These are phyloP conservation scores for Didymella sp. DNA, from an alignment of 2,329 filamentous ascomycete species.

Conservation along the genomic window DNA sequence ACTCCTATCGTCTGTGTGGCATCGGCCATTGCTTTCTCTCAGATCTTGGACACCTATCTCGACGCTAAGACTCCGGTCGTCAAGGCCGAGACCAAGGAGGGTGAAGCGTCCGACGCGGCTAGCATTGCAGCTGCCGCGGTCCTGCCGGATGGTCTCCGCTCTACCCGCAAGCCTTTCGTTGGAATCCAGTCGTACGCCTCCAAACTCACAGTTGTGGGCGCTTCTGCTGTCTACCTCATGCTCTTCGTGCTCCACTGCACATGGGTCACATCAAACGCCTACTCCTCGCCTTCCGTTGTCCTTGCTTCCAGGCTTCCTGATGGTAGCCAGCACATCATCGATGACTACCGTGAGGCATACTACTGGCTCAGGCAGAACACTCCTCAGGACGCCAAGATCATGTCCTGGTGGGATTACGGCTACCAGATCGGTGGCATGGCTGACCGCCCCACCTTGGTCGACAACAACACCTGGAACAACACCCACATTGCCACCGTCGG, in stretches of 20 bases:
- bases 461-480: slow-evolving; percentile 99
- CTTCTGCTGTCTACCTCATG: slow-evolving; percentile 79
- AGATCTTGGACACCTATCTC: slow-evolving; percentile 87
- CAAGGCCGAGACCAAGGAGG: slow-evolving; percentile 58
- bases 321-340: slow-evolving; percentile 96
- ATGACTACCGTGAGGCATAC: slow-evolving; percentile 98
- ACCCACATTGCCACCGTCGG: slow-evolving; percentile 99
- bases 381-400: slow-evolving; percentile 91
- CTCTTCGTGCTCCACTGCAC: slow-evolving; percentile 98
- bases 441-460: slow-evolving; percentile 92
- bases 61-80: slow-evolving; percentile 65
- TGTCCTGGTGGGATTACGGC: slow-evolving; percentile 99
- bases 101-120: slow-evolving; percentile 39
- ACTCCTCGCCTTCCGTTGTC: slow-evolving; percentile 97
- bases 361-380: slow-evolving; percentile 99
- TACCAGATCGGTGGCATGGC: slow-evolving; percentile 99
- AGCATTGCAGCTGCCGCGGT: slow-evolving; percentile 59
- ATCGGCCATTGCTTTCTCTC: slow-evolving; percentile 85
- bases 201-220: slow-evolving; percentile 76
- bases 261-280: slow-evolving; percentile 98
- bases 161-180: slow-evolving; percentile 74
- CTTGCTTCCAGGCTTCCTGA: slow-evolving; percentile 91
- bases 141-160: slow-evolving; percentile 66
- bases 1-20: slow-evolving; percentile 96
- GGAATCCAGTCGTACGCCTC: slow-evolving; percentile 84